phyloP scores from a whole-genome alignment of 106 monocot species.

The Allium fistulosum region DNA sequence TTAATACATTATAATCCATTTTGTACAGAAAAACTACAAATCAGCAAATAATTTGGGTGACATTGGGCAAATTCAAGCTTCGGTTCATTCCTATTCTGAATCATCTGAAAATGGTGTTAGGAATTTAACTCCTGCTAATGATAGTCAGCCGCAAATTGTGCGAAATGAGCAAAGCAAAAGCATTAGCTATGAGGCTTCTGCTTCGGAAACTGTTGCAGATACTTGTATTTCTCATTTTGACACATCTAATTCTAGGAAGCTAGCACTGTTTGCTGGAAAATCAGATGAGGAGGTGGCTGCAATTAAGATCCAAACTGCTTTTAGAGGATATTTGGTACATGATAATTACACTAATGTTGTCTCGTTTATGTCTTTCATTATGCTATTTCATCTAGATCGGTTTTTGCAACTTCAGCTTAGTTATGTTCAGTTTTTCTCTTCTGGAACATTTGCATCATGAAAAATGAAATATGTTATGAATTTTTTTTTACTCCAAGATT shows the following conservation, averaged over 20 bases:
- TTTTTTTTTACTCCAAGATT: too few species aligned
- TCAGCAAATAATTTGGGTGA: neutral
- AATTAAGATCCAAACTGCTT: conserved; percentile 71
- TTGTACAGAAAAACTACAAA: neutral
- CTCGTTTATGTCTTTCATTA: too few species aligned
- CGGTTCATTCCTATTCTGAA: conserved; percentile 24
- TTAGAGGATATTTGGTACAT: conserved; percentile 61
- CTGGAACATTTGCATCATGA: too few species aligned
- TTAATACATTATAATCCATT: too few species aligned
- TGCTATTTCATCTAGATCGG: too few species aligned
- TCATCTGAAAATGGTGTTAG: conserved; percentile 11
- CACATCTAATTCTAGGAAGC: conserved; percentile 20
- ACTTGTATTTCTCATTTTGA: conserved; percentile 38
- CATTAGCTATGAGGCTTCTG: conserved; percentile 35
- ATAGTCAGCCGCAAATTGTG: conserved; percentile 8
- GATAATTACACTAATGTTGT: too few species aligned
- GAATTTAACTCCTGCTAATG: conserved; percentile 13
- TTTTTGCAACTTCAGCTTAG: too few species aligned
- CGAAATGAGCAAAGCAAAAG: conserved; percentile 26
- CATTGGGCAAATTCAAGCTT: conserved; percentile 10
- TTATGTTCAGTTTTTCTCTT: too few species aligned
- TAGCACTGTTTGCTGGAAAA: conserved; percentile 13
- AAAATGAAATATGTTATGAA: too few species aligned
- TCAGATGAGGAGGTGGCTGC: conserved; percentile 54
- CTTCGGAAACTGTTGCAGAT: conserved; percentile 30